Evolutionary conservation across 352 stramenopile species (phyloP).

Genomic region (Achlya hypogyna): DNA sequence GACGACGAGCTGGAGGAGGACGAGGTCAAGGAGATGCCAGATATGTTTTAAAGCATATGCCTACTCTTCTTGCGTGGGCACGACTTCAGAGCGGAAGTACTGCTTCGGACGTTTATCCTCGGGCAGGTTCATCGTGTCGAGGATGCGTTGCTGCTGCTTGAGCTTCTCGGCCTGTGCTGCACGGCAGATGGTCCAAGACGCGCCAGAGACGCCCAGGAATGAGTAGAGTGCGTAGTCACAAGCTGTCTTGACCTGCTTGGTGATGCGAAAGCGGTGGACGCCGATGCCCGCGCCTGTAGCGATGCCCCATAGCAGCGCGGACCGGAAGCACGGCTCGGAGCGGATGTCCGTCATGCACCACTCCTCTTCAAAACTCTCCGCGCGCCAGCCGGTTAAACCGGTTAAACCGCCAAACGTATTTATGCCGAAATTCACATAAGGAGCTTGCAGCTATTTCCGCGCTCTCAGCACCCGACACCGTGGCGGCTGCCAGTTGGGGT

Average conservation of each 20-base stretch:
- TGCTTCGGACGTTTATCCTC: conserved; percentile 15
- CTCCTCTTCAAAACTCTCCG: no score
- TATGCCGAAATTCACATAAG: no score
- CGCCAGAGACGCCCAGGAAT: conserved; percentile 46
- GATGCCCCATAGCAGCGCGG: conserved; percentile 72
- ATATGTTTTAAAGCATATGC: neutral
- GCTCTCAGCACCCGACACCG: no score
- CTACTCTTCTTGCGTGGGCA: neutral
- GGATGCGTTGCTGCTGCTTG: conserved; percentile 14
- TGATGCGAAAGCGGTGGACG: conserved; percentile 57
- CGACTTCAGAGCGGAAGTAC: conserved; percentile 20
- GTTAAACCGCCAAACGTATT: no score
- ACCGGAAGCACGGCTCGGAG: conserved; percentile 54
- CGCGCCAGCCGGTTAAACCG: no score
- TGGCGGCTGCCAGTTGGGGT: no score
- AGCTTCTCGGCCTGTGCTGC: conserved; percentile 29
- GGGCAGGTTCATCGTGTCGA: conserved; percentile 10
- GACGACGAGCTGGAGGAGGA: conserved; percentile 1
- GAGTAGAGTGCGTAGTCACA: conserved; percentile 56
- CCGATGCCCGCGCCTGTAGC: conserved; percentile 45
- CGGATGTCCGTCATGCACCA: conserved; percentile 20
- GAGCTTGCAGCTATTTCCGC: no score
- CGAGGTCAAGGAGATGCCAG: neutral
- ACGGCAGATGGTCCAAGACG: conserved; percentile 58
- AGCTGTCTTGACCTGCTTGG: conserved; percentile 38